Evolutionary conservation across 2,329 filamentous ascomycete species (phyloP), one percentile per base, ranked within the genome.

Genomic region (Xylaria arbuscula): DNA sequence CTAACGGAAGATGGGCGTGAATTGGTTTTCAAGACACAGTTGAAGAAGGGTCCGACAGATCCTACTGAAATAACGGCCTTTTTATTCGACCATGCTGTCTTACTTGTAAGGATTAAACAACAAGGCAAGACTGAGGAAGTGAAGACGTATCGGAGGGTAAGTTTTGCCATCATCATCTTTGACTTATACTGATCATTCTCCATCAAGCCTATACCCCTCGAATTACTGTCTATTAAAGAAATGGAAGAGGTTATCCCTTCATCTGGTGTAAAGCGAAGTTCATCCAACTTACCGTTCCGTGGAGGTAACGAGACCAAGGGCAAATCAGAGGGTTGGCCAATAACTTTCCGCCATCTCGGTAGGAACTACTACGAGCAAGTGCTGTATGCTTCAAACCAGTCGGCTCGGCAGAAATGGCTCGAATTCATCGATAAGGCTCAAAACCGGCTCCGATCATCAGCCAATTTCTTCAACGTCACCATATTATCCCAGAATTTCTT

Each of bases 211-310:
- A 99, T 99, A 73, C 96, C 96, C 15, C 83, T 99, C 38, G 96
- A 99, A 79, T 86, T 99, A 7, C 86, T 99, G 17, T 90, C 96
- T 28, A 98, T 99, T 73, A 91, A 92, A 62, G 95, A 98, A 78
- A 98, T 99, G 95, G 95, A 98, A 62, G 94, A 98, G 78, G 90
- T 98, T 36, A 93, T 97, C 50, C 94, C 94, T 2, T 90, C 88
- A 71, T 81, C 90, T 57, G 94, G 94, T 28, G 85, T 93, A 40
- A 98, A 97, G 82, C 88, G 96, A 60, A 91, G 94, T 15, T 97
- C 95, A 0, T 96, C 94, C 2, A 95, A 93, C 78, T 84, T 98
- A 75, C 72, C 87, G 42, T 82, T 84, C 60, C 80, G 86, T 56
- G 80, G 81, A 64, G 83, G 82, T 59, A 79, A 81, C 47, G 77